Base-by-base conservation (phyloP, 2,329 filamentous ascomycete genomes). In the Cercospora zeina region DNA sequence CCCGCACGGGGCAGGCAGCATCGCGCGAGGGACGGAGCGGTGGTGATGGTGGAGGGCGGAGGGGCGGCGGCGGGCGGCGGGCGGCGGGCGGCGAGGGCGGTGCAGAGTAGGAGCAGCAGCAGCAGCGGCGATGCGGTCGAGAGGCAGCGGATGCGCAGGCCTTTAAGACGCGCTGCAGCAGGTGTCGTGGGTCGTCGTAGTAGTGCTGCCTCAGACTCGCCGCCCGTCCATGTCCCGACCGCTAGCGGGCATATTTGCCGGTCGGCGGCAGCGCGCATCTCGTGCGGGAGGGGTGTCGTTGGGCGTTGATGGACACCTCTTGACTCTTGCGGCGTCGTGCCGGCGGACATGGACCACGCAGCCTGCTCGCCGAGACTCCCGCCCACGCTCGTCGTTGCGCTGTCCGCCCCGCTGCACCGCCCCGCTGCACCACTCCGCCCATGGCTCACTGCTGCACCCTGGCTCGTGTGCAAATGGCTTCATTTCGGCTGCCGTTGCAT, bases 121-220 rank as follows among this genome's bases (percentile, higher is more conserved):
- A 6, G 24, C 6, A 6, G 24, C 24, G 3, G 24, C 24, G 6
- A 10, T 42, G 10, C 9, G n/a, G 13, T 14, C 9, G 37, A 42
- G 39, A 49, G 10, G 61, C 6, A 54, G 55, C 10, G 11, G 21
- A 50, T 5, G 37, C 10, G 51, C 54, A 47, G 47, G 36, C 13
- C 58, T 61, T 27, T 50, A 57, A 34, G 39, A 21, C 37, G 30
- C n/a, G 54, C 16, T 30, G 54, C 54, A 24, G 54, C 36, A 56
- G 54, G 54, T 33, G 3, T 27, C 24, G 24, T 27, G 24, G 54
- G 3, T 27, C 24, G 24, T 27, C 3, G 54, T 37, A 10, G 50
- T 13, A 54, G 50, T 54, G 50, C 30, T 34, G 58, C 58, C 16
- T 51, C 51, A 55, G 54, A 54, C 49, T 47, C 55, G 55, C 55